Evolutionary conservation across 345 rosid genomes (phyloP), one percentile per base, ranked within the genome.

Genomic region (Populus nigra): DNA sequence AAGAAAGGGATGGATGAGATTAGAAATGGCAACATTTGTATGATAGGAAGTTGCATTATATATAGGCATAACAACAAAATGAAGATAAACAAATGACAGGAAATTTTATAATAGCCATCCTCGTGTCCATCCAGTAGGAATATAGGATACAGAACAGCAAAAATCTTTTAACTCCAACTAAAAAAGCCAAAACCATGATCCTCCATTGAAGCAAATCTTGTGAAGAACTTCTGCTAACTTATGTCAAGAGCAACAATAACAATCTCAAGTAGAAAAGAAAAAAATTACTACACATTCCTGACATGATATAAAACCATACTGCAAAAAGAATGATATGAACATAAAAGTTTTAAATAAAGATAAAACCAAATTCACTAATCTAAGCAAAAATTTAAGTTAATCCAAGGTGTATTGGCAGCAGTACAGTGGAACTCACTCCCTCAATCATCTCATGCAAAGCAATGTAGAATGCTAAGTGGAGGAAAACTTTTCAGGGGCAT

Each of bases 201-300:
- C 84, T 84, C 89, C 89, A 87, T 41, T 63, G 68, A 83, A 78
- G 82, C 82, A 85, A 65, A 81, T 79, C 86, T 88, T 68, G 74
- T 33, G 73, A 87, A 80, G 83, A 82, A 85, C 86, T 81, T 89
- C 92, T 84, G 89, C 74, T 77, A 70, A 66, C 47, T 76, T 25
- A 73, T 75, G 97, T 89, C 81, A 90, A 90, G 94, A 87, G 87
- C 70, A 72, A 74, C 81, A 82, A 78, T 59, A 78, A 69, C 69
- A 68, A 76, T 55, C 55, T 69, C 23, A 83, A 70, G 81, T 69
- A 79, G 41, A 63, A 43, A 22, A 49, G 39, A 59, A n/a, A 59
- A 41, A n/a, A 63, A 77, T 23, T 10, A 61, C 22, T 31, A 31
- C 33, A 7, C 16, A 35, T 18, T 43, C 38, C 23, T 33, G 38